Percentiles rank a stretch among this genome's conserved stretches.
Evolutionary conservation across 805 yeast genomes (phyloP).

Genomic region (Priceomyces medius): DNA sequence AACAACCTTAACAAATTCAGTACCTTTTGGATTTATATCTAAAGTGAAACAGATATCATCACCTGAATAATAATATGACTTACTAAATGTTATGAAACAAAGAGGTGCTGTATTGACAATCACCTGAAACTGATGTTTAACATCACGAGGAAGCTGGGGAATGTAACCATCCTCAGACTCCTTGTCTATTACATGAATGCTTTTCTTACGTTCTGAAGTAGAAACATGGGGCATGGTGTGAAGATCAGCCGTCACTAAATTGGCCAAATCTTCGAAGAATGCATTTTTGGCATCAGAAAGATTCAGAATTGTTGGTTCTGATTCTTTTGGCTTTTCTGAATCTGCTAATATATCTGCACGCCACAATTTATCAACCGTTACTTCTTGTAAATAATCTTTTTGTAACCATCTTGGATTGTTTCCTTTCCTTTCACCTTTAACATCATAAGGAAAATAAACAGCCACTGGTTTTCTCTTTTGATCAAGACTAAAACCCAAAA

Average conservation of each 20-base stretch:
- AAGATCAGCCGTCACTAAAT: conserved; percentile 31
- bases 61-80: conserved; percentile 37
- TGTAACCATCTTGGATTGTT: conserved; percentile 28
- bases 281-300: conserved; percentile 13
- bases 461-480: conserved; percentile 16
- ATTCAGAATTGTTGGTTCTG: conserved; percentile 1
- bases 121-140: conserved; percentile 37
- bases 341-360: conserved; percentile 11
- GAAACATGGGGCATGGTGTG: conserved; percentile 34
- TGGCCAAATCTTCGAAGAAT: conserved; percentile 31
- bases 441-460: conserved; percentile 36
- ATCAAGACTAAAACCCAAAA: conserved; percentile 27
- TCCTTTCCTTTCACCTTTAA: conserved; percentile 24
- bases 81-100: conserved; percentile 33
- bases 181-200: conserved; percentile 17
- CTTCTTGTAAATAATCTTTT: conserved; percentile 25
- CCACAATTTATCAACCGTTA: conserved; percentile 31
- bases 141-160: conserved; percentile 28
- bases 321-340: neutral
- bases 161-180: conserved; percentile 11
- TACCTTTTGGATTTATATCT: conserved; percentile 22
- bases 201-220: conserved; percentile 30
- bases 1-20: conserved; percentile 23
- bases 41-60: conserved; percentile 36
- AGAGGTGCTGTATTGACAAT: conserved; percentile 30